phyloP scores from a whole-genome alignment of 192 early-diverging fungal genomes.

The Coemansia sp. region DNA sequence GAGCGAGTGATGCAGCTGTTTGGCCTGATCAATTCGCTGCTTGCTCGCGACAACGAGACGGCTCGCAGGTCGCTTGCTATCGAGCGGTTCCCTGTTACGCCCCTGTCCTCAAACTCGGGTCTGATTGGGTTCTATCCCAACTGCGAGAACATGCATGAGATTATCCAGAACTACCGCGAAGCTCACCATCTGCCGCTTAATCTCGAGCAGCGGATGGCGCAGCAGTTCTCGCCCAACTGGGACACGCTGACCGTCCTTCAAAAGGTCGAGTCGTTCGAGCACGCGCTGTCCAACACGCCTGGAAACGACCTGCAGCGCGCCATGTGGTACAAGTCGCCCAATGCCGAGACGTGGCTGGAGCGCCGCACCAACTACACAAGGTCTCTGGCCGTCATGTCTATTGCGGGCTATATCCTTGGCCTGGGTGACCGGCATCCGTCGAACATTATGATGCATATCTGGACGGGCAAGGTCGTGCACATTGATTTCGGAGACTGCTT shows the following conservation, averaged over 20 bases:
- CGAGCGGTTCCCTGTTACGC: conserved; percentile 88
- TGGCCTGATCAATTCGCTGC: conserved; percentile 91
- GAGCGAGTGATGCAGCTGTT: conserved; percentile 99
- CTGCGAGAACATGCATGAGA: conserved; percentile 86
- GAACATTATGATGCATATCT: conserved; percentile 93
- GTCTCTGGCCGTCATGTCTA: conserved; percentile 96
- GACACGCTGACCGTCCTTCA: conserved; percentile 89
- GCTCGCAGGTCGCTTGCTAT: conserved; percentile 90
- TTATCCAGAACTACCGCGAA: conserved; percentile 86
- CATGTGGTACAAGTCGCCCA: conserved; percentile 93
- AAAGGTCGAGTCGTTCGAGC: conserved; percentile 95
- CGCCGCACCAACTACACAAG: conserved; percentile 97
- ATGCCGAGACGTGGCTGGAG: conserved; percentile 95
- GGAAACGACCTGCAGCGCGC: conserved; percentile 95
- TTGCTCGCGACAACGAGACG: conserved; percentile 82
- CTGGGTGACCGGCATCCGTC: conserved; percentile 97
- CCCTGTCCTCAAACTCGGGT: conserved; percentile 95
- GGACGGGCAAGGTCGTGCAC: conserved; percentile 93
- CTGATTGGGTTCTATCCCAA: conserved; percentile 94
- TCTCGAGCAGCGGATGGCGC: conserved; percentile 89
- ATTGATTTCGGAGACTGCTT: conserved; percentile 99
- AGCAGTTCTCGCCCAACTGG: conserved; percentile 87
- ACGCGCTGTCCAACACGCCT: conserved; percentile 88
- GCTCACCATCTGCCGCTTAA: conserved; percentile 79
- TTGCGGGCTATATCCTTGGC: conserved; percentile 97